Evolutionary conservation across 2,329 filamentous ascomycete genomes (phyloP), one percentile per base, ranked within the genome.

Genomic region (Ceratocystis huliohia): DNA sequence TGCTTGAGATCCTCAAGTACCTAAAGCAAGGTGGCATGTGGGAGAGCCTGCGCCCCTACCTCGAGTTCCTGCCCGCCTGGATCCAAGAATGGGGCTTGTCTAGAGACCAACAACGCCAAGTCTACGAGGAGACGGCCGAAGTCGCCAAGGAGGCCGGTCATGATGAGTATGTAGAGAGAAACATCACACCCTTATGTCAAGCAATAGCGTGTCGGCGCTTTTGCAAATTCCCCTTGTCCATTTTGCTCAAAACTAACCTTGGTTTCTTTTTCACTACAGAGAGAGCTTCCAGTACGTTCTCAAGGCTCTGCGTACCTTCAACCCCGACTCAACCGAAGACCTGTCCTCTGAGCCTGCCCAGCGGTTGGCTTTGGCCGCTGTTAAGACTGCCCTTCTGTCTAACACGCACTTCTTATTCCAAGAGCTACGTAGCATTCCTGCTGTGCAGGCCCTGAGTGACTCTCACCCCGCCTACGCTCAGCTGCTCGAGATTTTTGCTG

Each of bases 401-500:
- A 78, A 75, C 70, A 78, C 77, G 64, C 79, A 83, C 75, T 89
- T 86, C 78, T 82, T 85, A 74, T 91, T 90, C 80, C 84, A 88
- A 75, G 91, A 93, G 67, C 84, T 96, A 63, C 87, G 91, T 71
- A 88, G 85, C 69, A 87, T 95, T 72, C 82, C 89, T 73, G 87
- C 88, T 70, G 85, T 99, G 69, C 91, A 96, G 78, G 88, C 89
- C 17, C 86, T 99, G 63, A 85, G 86, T 74, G 88, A 93, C 73
- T 89, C 89, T 64, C 89, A 96, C 74, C 84, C 89, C 68, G 82
- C 88, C 70, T 90, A 93, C 78, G 92, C 89, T 72, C 91, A 97
- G 78, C 84, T 99, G 46, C 88, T 99, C 66, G 92, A 96, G 73
- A 90, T 97, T 73, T 96, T 97, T 78, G 89, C 90, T 71, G 88